phyloP scores from a whole-genome alignment of 2,329 filamentous ascomycete genomes.

The Nannizziopsis arthrosporioides region DNA sequence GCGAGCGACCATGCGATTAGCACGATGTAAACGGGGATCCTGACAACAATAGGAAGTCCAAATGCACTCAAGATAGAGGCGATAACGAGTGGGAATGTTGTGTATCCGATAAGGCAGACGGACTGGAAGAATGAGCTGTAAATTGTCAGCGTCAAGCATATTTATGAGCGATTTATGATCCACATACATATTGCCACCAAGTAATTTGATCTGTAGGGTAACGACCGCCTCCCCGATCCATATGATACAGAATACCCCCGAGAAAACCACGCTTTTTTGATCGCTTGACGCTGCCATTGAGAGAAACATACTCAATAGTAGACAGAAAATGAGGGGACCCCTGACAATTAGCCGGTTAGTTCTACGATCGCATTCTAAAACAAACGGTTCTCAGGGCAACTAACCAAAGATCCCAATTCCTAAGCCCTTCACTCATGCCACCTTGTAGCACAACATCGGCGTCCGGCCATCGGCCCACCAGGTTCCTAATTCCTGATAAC shows the following conservation, averaged over 20 bases:
- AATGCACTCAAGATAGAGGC: slow-evolving; percentile 81
- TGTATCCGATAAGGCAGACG: slow-evolving; percentile 96
- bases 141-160: neutral
- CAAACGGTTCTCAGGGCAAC: slow-evolving; percentile 13
- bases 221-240: slow-evolving; percentile 96
- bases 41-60: slow-evolving; percentile 62
- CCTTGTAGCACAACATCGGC: slow-evolving; percentile 54
- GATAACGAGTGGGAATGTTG: slow-evolving; percentile 89
- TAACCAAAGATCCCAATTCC: slow-evolving; percentile 93
- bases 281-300: slow-evolving; percentile 67
- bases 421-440: slow-evolving; percentile 74
- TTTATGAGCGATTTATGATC: neutral
- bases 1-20: slow-evolving; percentile 87
- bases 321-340: slow-evolving; percentile 89
- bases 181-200: slow-evolving; percentile 92
- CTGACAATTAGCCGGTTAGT: slow-evolving; percentile 26
- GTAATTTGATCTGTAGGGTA: slow-evolving; percentile 91
- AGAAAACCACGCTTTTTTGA: slow-evolving; percentile 84
- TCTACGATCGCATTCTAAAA: too few relatives aligned
- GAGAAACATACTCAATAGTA: slow-evolving; percentile 75
- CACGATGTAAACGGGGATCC: slow-evolving; percentile 82
- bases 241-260: slow-evolving; percentile 88
- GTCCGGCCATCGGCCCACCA: slow-evolving; percentile 56
- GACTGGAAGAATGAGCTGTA: slow-evolving; percentile 90
- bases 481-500: slow-evolving; percentile 39